phyloP scores from a whole-genome alignment of 2,329 filamentous ascomycete genomes.

The Colletotrichum simmondsii region DNA sequence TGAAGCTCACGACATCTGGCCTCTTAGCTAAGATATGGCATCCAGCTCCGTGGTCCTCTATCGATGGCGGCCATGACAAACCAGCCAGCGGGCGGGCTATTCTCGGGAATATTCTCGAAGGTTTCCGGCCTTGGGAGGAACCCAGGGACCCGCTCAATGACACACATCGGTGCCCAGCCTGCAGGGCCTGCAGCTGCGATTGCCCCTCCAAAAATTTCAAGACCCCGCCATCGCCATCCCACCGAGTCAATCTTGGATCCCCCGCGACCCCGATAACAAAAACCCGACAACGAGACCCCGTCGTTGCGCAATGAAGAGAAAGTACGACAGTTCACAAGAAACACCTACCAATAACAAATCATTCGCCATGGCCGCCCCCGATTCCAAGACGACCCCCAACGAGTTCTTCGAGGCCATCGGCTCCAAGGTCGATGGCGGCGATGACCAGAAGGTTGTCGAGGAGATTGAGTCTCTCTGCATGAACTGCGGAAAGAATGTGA shows the following conservation, averaged over 20 bases:
- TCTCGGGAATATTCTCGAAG: slow-evolving; percentile 37
- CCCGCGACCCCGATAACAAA: slow-evolving; percentile 24
- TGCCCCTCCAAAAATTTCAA: slow-evolving; percentile 41
- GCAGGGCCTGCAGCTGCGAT: slow-evolving; percentile 32
- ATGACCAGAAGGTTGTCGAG: slow-evolving; percentile 68
- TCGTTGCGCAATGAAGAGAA: not conserved
- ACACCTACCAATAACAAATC: not conserved
- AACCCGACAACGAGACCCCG: not conserved
- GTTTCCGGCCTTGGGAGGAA: slow-evolving; percentile 11
- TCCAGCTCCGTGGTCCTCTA: not conserved
- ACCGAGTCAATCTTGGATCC: slow-evolving; percentile 23
- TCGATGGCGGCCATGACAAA: slow-evolving; percentile 7
- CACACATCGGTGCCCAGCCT: slow-evolving; percentile 23
- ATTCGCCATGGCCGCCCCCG: slow-evolving; percentile 54
- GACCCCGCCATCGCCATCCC: slow-evolving; percentile 36
- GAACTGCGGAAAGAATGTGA: slow-evolving; percentile 84
- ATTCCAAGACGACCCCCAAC: slow-evolving; percentile 51
- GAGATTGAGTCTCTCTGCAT: slow-evolving; percentile 85
- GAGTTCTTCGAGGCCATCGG: slow-evolving; percentile 74
- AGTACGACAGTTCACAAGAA: not conserved
- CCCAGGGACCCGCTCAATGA: slow-evolving; percentile 32
- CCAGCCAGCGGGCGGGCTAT: slow-evolving; percentile 19
- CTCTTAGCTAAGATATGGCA: not conserved
- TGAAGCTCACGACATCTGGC: not conserved
- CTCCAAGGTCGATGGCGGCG: slow-evolving; percentile 63